Evolutionary conservation across 495 filamentous ascomycete genomes (phyloP).

Genomic region (Daldinia vernicosa): DNA sequence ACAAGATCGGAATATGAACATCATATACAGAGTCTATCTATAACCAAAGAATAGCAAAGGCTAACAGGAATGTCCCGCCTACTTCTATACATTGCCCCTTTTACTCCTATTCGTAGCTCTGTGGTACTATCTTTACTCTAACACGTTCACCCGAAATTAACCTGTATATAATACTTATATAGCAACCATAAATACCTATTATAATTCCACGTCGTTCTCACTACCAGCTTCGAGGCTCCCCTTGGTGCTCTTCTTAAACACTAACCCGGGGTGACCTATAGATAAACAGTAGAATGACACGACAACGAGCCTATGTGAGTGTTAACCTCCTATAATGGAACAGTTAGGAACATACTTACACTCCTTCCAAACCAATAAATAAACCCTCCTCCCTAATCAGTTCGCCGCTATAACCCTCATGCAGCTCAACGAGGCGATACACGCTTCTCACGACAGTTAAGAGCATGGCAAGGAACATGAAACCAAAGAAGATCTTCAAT

Average conservation of each 20-base stretch:
- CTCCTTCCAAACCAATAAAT: neutral
- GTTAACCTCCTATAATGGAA: neutral
- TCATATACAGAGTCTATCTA: no score
- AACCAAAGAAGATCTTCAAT: neutral
- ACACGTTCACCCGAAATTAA: no score
- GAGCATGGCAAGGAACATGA: neutral
- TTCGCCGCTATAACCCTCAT: neutral
- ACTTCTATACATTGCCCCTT: no score
- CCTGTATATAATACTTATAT: neutral
- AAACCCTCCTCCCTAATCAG: neutral
- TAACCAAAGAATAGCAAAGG: no score
- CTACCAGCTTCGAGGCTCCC: neutral
- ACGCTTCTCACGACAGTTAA: neutral
- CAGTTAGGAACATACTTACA: neutral
- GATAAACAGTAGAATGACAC: neutral
- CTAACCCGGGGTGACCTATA: neutral
- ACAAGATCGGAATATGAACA: no score
- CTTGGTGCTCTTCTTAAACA: neutral
- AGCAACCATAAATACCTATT: neutral
- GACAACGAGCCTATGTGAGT: neutral
- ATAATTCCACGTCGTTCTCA: neutral
- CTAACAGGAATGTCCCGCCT: no score
- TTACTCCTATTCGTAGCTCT: no score
- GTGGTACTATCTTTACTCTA: no score
- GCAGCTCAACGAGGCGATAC: neutral